Percentiles rank a stretch among this genome's conserved stretches.
Evolutionary conservation across 2,329 filamentous ascomycete genomes (phyloP).

Genomic region (Lecanosticta acicola): DNA sequence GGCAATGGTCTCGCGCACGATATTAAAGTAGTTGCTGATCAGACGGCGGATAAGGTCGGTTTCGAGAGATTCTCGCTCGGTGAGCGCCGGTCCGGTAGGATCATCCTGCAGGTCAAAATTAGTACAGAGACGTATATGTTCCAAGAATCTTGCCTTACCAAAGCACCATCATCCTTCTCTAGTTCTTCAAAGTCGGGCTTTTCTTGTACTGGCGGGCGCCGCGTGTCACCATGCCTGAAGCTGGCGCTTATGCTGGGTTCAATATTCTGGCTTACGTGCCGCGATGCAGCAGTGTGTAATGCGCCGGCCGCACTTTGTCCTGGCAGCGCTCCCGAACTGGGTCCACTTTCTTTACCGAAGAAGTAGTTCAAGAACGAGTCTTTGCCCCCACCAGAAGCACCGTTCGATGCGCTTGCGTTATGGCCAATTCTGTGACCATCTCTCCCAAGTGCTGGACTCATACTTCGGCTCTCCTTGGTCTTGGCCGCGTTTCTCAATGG

Average conservation of each 20-base stretch:
- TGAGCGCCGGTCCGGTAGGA: conserved; percentile 62
- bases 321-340: conserved; percentile 33
- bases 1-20: conserved; percentile 95
- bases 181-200: conserved; percentile 52
- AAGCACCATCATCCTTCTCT: conserved; percentile 22
- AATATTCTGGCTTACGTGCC: conserved; percentile 71
- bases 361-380: conserved; percentile 99
- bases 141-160: conserved; percentile 20
- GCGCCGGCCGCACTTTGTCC: conserved; percentile 37
- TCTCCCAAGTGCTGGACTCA: conserved; percentile 70
- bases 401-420: conserved; percentile 17
- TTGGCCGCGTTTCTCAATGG: conserved; percentile 46
- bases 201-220: conserved; percentile 30
- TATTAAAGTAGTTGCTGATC: conserved; percentile 98
- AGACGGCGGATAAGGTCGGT: conserved; percentile 94
- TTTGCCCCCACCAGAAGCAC: conserved; percentile 55
- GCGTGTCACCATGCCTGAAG: conserved; percentile 65
- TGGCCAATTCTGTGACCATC: conserved; percentile 32
- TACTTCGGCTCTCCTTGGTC: conserved; percentile 61
- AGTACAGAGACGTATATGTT: not conserved
- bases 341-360: conserved; percentile 84
- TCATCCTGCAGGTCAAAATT: conserved; percentile 21
- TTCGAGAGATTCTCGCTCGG: conserved; percentile 92
- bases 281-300: conserved; percentile 40
- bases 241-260: conserved; percentile 82